Evolutionary conservation across 306 rosid genomes (phyloP), one percentile per base, ranked within the genome.

Genomic region (Trichosanthes cucumerina): DNA sequence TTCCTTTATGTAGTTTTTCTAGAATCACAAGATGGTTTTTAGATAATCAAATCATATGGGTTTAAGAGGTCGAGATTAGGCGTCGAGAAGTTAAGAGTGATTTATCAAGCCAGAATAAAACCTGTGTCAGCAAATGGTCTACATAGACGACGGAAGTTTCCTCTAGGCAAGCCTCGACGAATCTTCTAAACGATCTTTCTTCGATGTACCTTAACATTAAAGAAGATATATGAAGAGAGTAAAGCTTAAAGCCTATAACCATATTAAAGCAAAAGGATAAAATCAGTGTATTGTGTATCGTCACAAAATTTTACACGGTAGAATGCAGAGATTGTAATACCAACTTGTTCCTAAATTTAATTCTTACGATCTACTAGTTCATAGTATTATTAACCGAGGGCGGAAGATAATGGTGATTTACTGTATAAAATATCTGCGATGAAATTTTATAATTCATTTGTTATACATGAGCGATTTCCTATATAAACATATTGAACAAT

Each of bases 91-190:
- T 58, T 10, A 36, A 47, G 63, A 21, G 38, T 43, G 41, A 46
- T 10, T 23, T 49, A 16, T 50, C 19, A 9, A 31, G 38, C 24
- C 5, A 46, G 6, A 33, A 44, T 50, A 58, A 60, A 78, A 94
- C 99, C 97, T 95, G 99, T 26, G 91, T 84, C 82, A 95, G 85
- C 72, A 95, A 97, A 91, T 80, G 93, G 78, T 95, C 99, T 72
- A 92, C 97, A 74, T 92, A 95, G 81, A 92, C 92, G 59, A 92
- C 73, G 65, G 91, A 88, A 11, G 97, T 89, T 88, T 95, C 99
- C 88, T 95, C 99, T 57, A 95, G 90, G 87, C 99, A 95, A 75
- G 99, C 97, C 87, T 95, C 99, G 59, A 95, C 99, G 77, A 95
- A 95, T 88, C 92, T 95, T 87, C 97, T 89, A 81, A 95, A 95